phyloP scores from a whole-genome alignment of 352 stramenopile genomes.

The Pythium volutum region DNA sequence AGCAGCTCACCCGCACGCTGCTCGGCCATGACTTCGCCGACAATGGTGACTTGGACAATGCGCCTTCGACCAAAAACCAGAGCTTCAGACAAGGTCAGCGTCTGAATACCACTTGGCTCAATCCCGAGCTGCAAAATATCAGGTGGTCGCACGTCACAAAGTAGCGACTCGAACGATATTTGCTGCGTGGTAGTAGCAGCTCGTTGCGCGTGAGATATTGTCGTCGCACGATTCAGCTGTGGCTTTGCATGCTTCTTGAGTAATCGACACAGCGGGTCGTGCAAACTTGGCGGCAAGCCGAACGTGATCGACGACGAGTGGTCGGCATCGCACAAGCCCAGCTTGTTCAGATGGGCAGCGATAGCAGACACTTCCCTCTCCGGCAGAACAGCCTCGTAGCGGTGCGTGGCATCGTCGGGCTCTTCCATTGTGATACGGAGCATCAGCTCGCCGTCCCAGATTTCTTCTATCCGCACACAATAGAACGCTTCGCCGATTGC shows the following conservation, averaged over 20 bases:
- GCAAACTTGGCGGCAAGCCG: constrained; percentile 26
- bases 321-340: constrained; percentile 19
- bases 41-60: constrained; percentile 4
- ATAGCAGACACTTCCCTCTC: constrained; percentile 37
- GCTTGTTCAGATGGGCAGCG: constrained; percentile 29
- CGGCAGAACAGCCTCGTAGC: constrained; percentile 31
- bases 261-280: constrained; percentile 26
- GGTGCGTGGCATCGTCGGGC: constrained; percentile 32
- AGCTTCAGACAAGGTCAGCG: neutral
- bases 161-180: constrained; percentile 21
- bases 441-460: constrained; percentile 64
- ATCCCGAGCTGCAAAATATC: neutral
- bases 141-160: neutral
- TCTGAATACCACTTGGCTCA: neutral
- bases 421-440: constrained; percentile 58
- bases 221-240: neutral
- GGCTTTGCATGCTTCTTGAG: constrained; percentile 27
- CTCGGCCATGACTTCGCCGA: neutral
- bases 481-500: constrained; percentile 49
- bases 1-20: constrained; percentile 4
- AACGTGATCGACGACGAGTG: constrained; percentile 25
- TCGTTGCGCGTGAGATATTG: neutral
- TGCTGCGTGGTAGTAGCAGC: neutral
- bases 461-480: constrained; percentile 52
- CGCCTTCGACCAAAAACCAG: neutral